Evolutionary conservation across 371 early-diverging fungal genomes (phyloP).

Genomic region (Mortierella sp.): DNA sequence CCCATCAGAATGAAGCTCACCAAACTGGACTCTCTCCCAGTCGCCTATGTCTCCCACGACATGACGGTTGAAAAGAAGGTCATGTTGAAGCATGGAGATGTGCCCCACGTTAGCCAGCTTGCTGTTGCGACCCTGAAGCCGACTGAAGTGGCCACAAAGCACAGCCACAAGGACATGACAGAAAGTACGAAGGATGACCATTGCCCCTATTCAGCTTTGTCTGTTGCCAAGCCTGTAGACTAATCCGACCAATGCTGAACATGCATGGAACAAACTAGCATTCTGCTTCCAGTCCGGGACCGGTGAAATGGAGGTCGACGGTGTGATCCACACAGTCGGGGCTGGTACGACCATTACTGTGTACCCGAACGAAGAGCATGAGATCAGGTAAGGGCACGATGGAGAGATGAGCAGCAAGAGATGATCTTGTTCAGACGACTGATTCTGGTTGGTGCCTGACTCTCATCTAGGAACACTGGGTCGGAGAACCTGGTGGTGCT

Average conservation of each 20-base stretch:
- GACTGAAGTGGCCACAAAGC: slow-evolving; percentile 39
- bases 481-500: slow-evolving; percentile 39
- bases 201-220: neutral
- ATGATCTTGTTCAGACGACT: neutral
- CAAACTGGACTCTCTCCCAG: slow-evolving; percentile 30
- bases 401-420: neutral
- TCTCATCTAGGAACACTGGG: slow-evolving; percentile 38
- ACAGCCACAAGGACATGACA: slow-evolving; percentile 51
- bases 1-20: slow-evolving; percentile 46
- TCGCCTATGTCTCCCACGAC: slow-evolving; percentile 50
- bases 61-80: slow-evolving; percentile 47
- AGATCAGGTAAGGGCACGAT: slow-evolving; percentile 32
- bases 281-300: slow-evolving; percentile 45
- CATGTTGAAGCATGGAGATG: slow-evolving; percentile 48
- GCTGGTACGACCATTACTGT: slow-evolving; percentile 53
- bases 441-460: neutral
- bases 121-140: slow-evolving; percentile 51
- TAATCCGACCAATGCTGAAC: neutral
- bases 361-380: slow-evolving; percentile 44
- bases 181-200: slow-evolving; percentile 31
- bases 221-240: neutral
- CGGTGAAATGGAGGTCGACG: slow-evolving; percentile 52
- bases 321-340: slow-evolving; percentile 30
- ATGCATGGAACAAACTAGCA: slow-evolving; percentile 12
- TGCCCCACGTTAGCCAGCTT: slow-evolving; percentile 48